A percentile compares a stretch with the other conserved stretches of the same genome.
Conservation (phyloP, 2,329 filamentous ascomycete genomes). For the Fusarium nodosum region DNA sequence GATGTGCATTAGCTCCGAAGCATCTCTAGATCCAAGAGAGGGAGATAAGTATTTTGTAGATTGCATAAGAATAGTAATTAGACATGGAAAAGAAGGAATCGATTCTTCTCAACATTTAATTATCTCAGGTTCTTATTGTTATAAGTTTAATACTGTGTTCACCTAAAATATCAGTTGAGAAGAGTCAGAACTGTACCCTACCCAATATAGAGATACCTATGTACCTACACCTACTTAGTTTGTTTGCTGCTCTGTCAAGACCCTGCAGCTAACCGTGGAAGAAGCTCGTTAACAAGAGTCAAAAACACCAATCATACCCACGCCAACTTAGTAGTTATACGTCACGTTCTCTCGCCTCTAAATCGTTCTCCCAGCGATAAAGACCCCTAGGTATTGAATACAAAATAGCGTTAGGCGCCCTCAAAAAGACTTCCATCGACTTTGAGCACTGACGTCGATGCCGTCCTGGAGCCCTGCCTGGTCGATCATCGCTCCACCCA, state of each 20-base stretch:
- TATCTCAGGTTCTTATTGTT: background rate
- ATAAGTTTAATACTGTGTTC: background rate
- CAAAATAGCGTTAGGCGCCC: constrained; percentile 36
- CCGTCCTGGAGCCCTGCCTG: constrained; percentile 47
- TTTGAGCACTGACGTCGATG: constrained; percentile 48
- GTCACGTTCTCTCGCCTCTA: constrained; percentile 32
- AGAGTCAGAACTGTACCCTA: background rate
- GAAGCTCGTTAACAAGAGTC: constrained; percentile 18
- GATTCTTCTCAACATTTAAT: background rate
- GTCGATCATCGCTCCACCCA: constrained; percentile 52
- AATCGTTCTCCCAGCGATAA: constrained; percentile 40
- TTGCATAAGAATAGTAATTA: background rate
- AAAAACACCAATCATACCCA: constrained; percentile 29
- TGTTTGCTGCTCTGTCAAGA: constrained; percentile 39
- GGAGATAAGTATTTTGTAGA: background rate
- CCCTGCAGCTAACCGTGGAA: constrained; percentile 46
- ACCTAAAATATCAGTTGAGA: background rate
- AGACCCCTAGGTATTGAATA: constrained; percentile 19
- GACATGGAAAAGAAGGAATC: background rate
- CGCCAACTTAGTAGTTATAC: constrained; percentile 34
- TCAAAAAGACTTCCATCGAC: constrained; percentile 26
- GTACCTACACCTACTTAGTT: too few species aligned
- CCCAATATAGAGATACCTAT: constrained; percentile 18
- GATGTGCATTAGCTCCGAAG: constrained; percentile 3
- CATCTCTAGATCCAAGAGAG: background rate